A percentile compares a stretch with the other conserved stretches of the same genome.
Conservation (phyloP, 176 grass and related monocot genomes). For the Zizania latifolia region DNA sequence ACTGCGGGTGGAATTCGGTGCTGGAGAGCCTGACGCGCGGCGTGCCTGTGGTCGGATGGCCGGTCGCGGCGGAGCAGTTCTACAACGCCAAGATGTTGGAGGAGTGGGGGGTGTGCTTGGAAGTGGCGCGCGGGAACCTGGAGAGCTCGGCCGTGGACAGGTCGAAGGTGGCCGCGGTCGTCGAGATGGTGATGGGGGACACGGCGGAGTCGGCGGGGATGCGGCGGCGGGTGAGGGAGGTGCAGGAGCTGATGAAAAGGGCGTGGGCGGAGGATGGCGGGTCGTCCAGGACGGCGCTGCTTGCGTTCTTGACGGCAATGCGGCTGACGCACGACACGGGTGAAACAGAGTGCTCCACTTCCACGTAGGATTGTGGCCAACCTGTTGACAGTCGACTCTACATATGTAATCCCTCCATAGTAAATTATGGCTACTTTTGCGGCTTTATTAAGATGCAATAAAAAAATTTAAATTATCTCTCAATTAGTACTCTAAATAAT, state of each 20-base stretch:
- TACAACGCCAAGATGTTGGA: conserved; percentile 24
- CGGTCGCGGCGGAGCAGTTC: conserved; percentile 23
- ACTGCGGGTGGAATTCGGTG: conserved; percentile 41
- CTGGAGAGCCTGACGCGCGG: conserved; percentile 32
- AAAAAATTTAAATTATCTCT: too few species aligned
- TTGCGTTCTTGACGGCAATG: not conserved
- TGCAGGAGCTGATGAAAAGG: not conserved
- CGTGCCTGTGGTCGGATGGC: conserved; percentile 37
- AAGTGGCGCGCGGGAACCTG: conserved; percentile 15
- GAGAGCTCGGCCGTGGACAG: not conserved
- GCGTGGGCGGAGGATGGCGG: not conserved
- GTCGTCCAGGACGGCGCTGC: not conserved
- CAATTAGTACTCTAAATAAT: too few species aligned
- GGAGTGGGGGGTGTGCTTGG: conserved; percentile 26
- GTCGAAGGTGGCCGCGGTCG: not conserved
- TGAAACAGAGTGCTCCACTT: too few species aligned
- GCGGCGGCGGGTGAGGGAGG: not conserved
- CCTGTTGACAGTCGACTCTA: too few species aligned
- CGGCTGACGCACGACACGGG: too few species aligned
- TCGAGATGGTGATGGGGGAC: not conserved
- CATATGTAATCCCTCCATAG: too few species aligned
- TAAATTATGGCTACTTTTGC: too few species aligned
- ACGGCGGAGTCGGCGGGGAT: not conserved
- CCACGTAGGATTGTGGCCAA: too few species aligned
- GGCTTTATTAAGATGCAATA: too few species aligned